A percentile compares a stretch with the other conserved stretches of the same genome.
Evolutionary conservation across 2,329 filamentous ascomycete genomes (phyloP).

Genomic region (Ceratocystis harringtonii): DNA sequence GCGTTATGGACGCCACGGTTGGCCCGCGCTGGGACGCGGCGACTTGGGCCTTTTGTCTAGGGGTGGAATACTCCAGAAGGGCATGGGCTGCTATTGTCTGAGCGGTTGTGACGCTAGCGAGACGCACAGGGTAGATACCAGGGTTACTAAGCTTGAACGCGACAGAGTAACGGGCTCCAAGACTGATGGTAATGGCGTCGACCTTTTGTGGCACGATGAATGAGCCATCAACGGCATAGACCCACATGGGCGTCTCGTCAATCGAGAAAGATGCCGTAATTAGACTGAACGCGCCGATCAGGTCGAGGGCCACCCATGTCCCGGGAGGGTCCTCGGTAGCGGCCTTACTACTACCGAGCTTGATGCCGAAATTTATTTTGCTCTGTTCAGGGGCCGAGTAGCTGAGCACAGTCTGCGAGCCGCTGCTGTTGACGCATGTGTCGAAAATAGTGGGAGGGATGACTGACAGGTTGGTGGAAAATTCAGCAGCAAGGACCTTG

Average conservation of each 20-base stretch:
- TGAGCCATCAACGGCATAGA: conserved; percentile 39
- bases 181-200: conserved; percentile 33
- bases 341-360: background rate
- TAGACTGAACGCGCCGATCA: conserved; percentile 38
- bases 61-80: conserved; percentile 28
- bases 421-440: conserved; percentile 31
- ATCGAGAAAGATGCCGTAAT: conserved; percentile 32
- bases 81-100: conserved; percentile 42
- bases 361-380: background rate
- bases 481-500: conserved; percentile 11
- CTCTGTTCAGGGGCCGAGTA: conserved; percentile 21
- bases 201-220: conserved; percentile 39
- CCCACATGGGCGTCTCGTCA: conserved; percentile 38
- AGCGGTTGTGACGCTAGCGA: conserved; percentile 32
- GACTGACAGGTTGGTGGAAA: conserved; percentile 18
- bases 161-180: conserved; percentile 40
- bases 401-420: conserved; percentile 31
- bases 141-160: conserved; percentile 32
- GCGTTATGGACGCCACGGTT: conserved; percentile 26
- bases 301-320: conserved; percentile 39
- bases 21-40: conserved; percentile 26
- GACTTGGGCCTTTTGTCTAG: conserved; percentile 17
- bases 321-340: conserved; percentile 17
- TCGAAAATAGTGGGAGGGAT: conserved; percentile 32
- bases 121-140: conserved; percentile 40